A percentile compares a stretch with the other conserved stretches of the same genome.
Conservation (phyloP, 257 asterid genomes). For the Nicotiana noctiflora region DNA sequence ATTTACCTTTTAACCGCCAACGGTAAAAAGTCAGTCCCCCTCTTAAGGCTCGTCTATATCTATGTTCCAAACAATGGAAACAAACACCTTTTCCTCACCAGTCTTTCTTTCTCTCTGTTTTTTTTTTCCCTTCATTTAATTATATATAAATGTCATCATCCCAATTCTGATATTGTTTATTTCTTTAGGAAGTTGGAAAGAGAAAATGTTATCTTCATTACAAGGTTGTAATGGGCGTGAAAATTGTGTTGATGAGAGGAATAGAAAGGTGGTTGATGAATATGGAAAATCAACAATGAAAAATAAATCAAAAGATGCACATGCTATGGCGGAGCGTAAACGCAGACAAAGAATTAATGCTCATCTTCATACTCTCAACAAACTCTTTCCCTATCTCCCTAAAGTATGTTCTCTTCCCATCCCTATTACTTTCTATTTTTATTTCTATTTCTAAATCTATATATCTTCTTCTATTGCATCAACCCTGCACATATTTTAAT, state of each 20-base stretch:
- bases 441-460: not conserved
- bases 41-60: conserved; percentile 3
- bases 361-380: conserved; percentile 30
- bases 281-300: not conserved
- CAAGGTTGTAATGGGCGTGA: not conserved
- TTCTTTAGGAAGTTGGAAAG: not conserved
- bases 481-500: not conserved
- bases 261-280: not conserved
- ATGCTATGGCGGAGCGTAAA: conserved; percentile 30
- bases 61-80: conserved; percentile 1
- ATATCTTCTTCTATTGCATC: not conserved
- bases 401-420: conserved; percentile 10
- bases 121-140: not conserved
- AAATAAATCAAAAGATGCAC: conserved; percentile 28
- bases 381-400: conserved; percentile 30
- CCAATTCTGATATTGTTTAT: not conserved
- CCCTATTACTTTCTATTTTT: no score
- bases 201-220: conserved; percentile 5
- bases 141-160: not conserved
- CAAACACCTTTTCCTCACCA: not conserved
- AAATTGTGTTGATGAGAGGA: not conserved
- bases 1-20: conserved; percentile 10
- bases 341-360: conserved; percentile 30
- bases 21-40: conserved; percentile 2
- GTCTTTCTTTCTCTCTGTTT: not conserved